Conservation (phyloP, 805 yeast genomes). For the Pichia occidentalis region DNA sequence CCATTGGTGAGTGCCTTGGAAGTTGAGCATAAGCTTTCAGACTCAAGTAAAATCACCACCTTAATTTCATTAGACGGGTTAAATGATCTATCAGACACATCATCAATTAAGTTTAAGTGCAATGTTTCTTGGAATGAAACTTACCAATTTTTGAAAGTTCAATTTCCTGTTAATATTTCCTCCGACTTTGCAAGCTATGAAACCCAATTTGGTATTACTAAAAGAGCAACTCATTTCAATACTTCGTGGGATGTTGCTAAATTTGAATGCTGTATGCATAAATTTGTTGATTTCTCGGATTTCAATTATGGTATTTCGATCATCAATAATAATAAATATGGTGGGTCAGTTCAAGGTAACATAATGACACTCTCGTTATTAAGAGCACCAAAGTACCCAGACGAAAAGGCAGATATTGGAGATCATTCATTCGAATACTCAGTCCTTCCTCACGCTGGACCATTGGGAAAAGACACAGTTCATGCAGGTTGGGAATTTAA, state of each 20-base stretch:
- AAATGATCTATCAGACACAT: slow-evolving; percentile 28
- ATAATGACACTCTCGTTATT: slow-evolving; percentile 77
- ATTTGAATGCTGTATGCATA: slow-evolving; percentile 92
- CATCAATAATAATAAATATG: slow-evolving; percentile 81
- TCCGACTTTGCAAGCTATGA: slow-evolving; percentile 80
- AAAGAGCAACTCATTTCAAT: slow-evolving; percentile 89
- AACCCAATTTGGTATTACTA: slow-evolving; percentile 88
- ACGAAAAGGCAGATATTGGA: slow-evolving; percentile 93
- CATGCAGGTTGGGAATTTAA: slow-evolving; percentile 77
- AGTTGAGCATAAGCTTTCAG: slow-evolving; percentile 55
- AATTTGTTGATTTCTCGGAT: slow-evolving; percentile 88
- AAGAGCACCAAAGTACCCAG: slow-evolving; percentile 93
- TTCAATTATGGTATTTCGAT: slow-evolving; percentile 80
- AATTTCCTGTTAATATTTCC: slow-evolving; percentile 82
- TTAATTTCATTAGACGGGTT: slow-evolving; percentile 63
- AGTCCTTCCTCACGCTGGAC: slow-evolving; percentile 73
- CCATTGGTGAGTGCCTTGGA: slow-evolving; percentile 58
- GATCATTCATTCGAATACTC: slow-evolving; percentile 77
- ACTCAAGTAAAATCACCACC: slow-evolving; percentile 53
- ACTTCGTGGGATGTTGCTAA: slow-evolving; percentile 96
- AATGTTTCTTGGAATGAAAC: slow-evolving; percentile 82
- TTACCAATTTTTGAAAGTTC: slow-evolving; percentile 85
- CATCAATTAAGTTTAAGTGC: slow-evolving; percentile 46
- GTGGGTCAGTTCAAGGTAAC: slow-evolving; percentile 92
- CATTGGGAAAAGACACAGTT: slow-evolving; percentile 57